Percentiles rank a stretch among this genome's conserved stretches.
Conservation (phyloP, 768 basidiomycete genomes). For the Melanogaster broomeanus region DNA sequence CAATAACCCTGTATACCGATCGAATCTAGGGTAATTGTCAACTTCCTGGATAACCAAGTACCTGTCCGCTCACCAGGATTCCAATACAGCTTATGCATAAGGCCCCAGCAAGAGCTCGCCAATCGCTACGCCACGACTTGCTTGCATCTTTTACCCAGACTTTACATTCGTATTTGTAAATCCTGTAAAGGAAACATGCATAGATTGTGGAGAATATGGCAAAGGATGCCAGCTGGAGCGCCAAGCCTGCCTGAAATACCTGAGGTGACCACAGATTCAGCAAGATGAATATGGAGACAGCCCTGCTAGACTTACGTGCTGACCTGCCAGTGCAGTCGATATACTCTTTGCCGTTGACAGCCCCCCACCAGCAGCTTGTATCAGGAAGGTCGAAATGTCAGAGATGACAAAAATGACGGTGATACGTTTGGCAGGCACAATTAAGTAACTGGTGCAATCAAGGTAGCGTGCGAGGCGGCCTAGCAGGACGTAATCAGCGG, state of each 20-base stretch:
- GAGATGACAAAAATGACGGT: slow-evolving; percentile 56
- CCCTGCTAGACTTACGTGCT: slow-evolving; percentile 19
- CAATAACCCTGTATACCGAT: slow-evolving; percentile 59
- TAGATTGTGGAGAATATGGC: background rate
- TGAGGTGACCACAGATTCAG: background rate
- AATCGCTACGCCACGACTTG: slow-evolving; percentile 53
- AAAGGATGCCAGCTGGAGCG: slow-evolving; percentile 48
- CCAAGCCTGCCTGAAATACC: slow-evolving; percentile 47
- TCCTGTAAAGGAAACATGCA: background rate
- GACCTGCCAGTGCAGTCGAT: slow-evolving; percentile 39
- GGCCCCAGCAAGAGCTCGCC: slow-evolving; percentile 55
- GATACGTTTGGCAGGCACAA: slow-evolving; percentile 48
- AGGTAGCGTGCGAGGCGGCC: slow-evolving; percentile 56
- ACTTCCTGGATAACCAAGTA: background rate
- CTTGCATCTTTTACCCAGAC: slow-evolving; percentile 41
- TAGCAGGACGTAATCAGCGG: slow-evolving; percentile 55
- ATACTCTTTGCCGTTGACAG: slow-evolving; percentile 37
- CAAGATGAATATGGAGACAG: background rate
- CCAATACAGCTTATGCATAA: slow-evolving; percentile 59
- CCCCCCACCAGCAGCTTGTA: slow-evolving; percentile 43
- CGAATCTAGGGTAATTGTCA: slow-evolving; percentile 48
- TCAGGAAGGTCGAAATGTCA: slow-evolving; percentile 61
- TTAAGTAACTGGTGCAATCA: slow-evolving; percentile 44
- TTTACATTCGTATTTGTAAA: slow-evolving; percentile 29
- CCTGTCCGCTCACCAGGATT: slow-evolving; percentile 50